Evolutionary conservation across 495 filamentous ascomycete genomes (phyloP).

Genomic region (Patellaria atrata): DNA sequence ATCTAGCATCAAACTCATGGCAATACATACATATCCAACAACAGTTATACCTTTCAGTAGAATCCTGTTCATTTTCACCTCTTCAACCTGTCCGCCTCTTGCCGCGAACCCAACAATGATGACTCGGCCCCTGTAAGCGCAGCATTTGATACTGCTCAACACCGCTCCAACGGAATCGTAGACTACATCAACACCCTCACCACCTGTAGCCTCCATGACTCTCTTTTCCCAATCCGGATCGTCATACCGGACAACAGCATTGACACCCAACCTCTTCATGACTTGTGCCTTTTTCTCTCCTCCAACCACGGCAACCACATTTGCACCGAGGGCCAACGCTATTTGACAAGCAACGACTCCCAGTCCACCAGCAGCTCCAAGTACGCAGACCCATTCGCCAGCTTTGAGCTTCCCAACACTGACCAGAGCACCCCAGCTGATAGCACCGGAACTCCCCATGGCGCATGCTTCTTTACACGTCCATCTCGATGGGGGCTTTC

Average conservation of each 20-base stretch:
- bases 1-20: background rate
- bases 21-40: constrained; percentile 23
- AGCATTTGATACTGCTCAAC: constrained; percentile 16
- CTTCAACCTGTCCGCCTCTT: constrained; percentile 25
- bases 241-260: constrained; percentile 13
- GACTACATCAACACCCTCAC: constrained; percentile 16
- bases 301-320: constrained; percentile 12
- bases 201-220: constrained; percentile 12
- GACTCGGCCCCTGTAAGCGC: constrained; percentile 20
- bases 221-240: constrained; percentile 12
- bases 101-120: constrained; percentile 27
- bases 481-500: constrained; percentile 7
- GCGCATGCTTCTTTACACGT: constrained; percentile 13
- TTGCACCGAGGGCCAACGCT: constrained; percentile 12
- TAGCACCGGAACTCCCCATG: constrained; percentile 10
- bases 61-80: constrained; percentile 24
- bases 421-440: constrained; percentile 9
- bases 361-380: constrained; percentile 13
- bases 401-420: constrained; percentile 3
- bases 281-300: constrained; percentile 10
- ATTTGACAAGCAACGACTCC: constrained; percentile 18
- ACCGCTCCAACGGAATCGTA: constrained; percentile 17
- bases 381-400: constrained; percentile 11
- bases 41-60: constrained; percentile 22
- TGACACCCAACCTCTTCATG: constrained; percentile 9